Base-by-base conservation (phyloP, 768 basidiomycete species). In the Termitomyces sp. region DNA sequence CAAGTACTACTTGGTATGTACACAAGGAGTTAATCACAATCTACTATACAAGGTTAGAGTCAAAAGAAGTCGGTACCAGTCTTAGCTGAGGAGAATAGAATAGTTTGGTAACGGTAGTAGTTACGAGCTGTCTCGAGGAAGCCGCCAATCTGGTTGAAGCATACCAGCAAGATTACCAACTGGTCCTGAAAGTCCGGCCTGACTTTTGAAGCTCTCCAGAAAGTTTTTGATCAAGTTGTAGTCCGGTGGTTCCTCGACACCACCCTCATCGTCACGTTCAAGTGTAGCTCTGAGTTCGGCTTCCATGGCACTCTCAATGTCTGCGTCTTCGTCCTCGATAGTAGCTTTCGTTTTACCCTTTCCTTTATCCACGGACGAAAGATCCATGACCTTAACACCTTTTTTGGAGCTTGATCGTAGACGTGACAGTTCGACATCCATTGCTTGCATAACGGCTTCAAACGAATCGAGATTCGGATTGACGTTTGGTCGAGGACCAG, bases 161-260 rank as follows among this genome's bases (percentile, higher is more conserved):
- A 93, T 77, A 40, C 97, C 92, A 41, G 87, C 90, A 44, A 99
- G 73, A 65, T 87, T 97, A 51, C 95, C 80, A 14, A 97, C 95
- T 22, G 95, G 97, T 1, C 97, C 97, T 24, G 90, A 83, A 48
- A 90, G 70, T 22, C 97, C 97, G 8, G 68, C 88, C 66, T 99
- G 97, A 59, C 86, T 87, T 67, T 91, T 93, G 77, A 92, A 98
- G 70, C 93, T 96, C 74, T 97, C 93, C 69, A 98, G 70, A 69
- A 99, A 94, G 69, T 97, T 96, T 72, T 93, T 96, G 75, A 98
- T 96, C 64, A 98, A 72, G 62, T 85, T 85, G 69, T 95, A 97
- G 68, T 99, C 93, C 65, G 82, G 76, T 37, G 76, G 75, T n/a
- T 70, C 76, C 42, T 73, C 74, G 28, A 75, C 82, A 7, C 76